These are phyloP conservation scores for Adansonia grandidieri DNA, from an alignment of 441 rosid species.

Conservation along the genomic window DNA sequence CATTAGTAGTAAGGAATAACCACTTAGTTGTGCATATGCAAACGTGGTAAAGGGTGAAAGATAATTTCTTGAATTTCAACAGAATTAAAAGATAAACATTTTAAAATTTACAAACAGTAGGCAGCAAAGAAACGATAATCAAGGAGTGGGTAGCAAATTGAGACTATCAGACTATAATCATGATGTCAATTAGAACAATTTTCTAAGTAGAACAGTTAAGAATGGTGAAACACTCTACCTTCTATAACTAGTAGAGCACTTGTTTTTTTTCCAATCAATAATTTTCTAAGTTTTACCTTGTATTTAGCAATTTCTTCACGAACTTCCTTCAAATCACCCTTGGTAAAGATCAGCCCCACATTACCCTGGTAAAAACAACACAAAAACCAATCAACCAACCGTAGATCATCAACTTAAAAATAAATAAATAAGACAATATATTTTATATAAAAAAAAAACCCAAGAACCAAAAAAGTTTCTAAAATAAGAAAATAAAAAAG, in stretches of 20 bases:
- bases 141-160: not conserved
- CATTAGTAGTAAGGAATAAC: not conserved
- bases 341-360: slow-evolving; percentile 42
- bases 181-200: not conserved
- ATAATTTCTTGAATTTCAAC: not conserved
- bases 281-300: slow-evolving; percentile 24
- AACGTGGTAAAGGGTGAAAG: not conserved
- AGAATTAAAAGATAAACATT: not conserved
- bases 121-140: not conserved
- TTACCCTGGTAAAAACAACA: slow-evolving; percentile 34
- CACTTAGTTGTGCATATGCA: not conserved
- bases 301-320: slow-evolving; percentile 39
- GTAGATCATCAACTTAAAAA: not conserved
- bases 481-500: too few species aligned
- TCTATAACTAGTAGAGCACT: too few species aligned
- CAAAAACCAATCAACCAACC: not conserved
- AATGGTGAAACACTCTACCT: not conserved
- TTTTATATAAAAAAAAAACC: too few species aligned
- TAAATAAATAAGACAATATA: not conserved
- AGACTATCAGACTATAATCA: not conserved
- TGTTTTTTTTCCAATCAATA: not conserved
- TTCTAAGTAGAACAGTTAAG: not conserved
- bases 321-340: slow-evolving; percentile 43
- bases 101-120: not conserved
- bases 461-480: not conserved